phyloP scores from a whole-genome alignment of 108 stramenopile species.

The Hondaea fermentalgiana region DNA sequence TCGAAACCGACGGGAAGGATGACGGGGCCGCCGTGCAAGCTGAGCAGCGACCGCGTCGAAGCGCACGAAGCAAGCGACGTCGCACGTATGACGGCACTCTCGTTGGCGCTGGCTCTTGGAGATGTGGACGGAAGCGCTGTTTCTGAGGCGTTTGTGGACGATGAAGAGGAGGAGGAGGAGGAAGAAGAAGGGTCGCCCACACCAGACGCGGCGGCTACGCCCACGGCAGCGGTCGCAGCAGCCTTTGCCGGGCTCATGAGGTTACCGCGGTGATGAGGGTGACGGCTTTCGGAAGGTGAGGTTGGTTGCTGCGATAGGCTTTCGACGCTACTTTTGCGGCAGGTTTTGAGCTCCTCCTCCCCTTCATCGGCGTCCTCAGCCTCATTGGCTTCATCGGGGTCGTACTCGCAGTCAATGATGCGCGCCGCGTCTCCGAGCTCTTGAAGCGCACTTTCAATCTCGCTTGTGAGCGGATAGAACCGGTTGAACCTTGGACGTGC shows the following conservation, averaged over 20 bases:
- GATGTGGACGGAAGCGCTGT: too few relatives aligned
- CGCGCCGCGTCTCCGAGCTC: neutral
- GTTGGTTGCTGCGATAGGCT: neutral
- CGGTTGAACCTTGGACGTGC: slow-evolving; percentile 13
- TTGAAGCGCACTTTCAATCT: neutral
- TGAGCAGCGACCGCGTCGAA: neutral
- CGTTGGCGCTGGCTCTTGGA: too few relatives aligned
- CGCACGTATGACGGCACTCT: neutral
- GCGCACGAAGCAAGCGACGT: neutral
- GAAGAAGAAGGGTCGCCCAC: too few relatives aligned
- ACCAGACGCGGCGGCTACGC: neutral
- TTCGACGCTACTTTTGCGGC: neutral
- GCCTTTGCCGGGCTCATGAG: neutral
- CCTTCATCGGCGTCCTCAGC: neutral
- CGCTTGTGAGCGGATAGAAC: neutral
- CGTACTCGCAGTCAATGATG: neutral
- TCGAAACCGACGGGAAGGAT: neutral
- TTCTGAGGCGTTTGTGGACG: too few relatives aligned
- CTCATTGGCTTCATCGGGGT: neutral
- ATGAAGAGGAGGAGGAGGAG: too few relatives aligned
- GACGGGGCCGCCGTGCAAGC: neutral
- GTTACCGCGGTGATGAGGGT: too few relatives aligned
- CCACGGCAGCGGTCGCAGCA: neutral
- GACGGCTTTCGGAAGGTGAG: too few relatives aligned
- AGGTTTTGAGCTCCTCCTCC: too few relatives aligned